These are phyloP conservation scores for Conringia planisiliqua DNA, from an alignment of 345 rosid genomes.

Conservation along the genomic window DNA sequence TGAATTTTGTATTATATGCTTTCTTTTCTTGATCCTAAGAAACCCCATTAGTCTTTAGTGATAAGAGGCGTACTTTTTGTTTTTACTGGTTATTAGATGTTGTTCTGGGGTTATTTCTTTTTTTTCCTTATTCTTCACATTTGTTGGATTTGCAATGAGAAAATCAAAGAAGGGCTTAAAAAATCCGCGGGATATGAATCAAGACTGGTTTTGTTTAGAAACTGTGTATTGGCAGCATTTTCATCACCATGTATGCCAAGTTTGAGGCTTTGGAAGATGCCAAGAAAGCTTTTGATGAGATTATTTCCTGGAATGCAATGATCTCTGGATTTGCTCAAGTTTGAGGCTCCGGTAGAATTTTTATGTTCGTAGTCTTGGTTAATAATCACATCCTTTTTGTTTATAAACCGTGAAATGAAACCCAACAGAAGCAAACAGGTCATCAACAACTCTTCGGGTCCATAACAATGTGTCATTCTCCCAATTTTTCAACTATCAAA, in stretches of 20 bases:
- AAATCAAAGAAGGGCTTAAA: conserved; percentile 50
- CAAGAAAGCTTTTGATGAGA: conserved; percentile 56
- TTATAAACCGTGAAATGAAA: no score
- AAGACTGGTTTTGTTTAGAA: conserved; percentile 49
- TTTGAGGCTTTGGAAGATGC: conserved; percentile 58
- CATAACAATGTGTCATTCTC: conserved; percentile 22
- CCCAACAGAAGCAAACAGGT: neutral
- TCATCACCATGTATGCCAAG: conserved; percentile 85
- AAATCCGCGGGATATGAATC: conserved; percentile 62
- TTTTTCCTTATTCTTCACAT: no score
- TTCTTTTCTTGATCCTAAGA: no score
- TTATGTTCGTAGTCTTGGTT: no score
- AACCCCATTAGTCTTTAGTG: no score
- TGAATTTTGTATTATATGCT: no score
- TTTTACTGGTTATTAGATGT: no score
- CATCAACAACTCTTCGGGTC: conserved; percentile 1
- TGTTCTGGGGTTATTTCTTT: no score
- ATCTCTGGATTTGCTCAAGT: conserved; percentile 77
- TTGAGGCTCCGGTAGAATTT: no score
- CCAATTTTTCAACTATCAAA: conserved; percentile 3
- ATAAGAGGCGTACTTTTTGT: no score
- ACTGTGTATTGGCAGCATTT: conserved; percentile 58
- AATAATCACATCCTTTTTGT: no score
- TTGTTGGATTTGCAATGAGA: conserved; percentile 46
- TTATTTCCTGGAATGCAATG: conserved; percentile 79